Evolutionary conservation across 371 early-diverging fungal genomes (phyloP).

Genomic region (Gilbertella persicaria): DNA sequence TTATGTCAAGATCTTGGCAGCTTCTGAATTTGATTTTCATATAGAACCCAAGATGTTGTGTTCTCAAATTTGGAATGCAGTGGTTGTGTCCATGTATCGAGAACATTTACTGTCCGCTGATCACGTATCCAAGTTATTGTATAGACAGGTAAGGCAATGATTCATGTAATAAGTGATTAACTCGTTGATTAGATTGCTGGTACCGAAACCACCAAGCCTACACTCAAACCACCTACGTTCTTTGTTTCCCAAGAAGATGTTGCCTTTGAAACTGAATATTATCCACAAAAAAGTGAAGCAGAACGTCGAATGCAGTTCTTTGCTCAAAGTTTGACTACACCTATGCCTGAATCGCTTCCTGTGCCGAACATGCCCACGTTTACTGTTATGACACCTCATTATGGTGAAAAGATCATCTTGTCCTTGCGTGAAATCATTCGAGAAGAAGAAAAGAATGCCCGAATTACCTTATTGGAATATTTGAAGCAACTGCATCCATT

Average conservation of each 20-base stretch:
- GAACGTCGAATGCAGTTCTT: conserved; percentile 88
- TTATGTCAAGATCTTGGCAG: conserved; percentile 77
- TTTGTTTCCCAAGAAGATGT: conserved; percentile 86
- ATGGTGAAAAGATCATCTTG: conserved; percentile 85
- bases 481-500: conserved; percentile 81
- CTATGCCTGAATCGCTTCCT: conserved; percentile 82
- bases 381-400: conserved; percentile 89
- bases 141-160: conserved; percentile 66
- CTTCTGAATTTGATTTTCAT: conserved; percentile 69
- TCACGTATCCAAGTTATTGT: conserved; percentile 76
- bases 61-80: conserved; percentile 89
- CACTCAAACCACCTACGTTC: conserved; percentile 79
- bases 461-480: conserved; percentile 85
- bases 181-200: conserved; percentile 74
- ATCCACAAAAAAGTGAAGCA: conserved; percentile 80
- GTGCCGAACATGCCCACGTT: conserved; percentile 87
- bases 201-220: too few relatives aligned
- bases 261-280: conserved; percentile 76
- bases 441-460: conserved; percentile 80
- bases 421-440: conserved; percentile 83
- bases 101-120: conserved; percentile 84
- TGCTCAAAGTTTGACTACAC: conserved; percentile 86
- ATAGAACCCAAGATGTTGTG: conserved; percentile 78
- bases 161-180: conserved; percentile 25
- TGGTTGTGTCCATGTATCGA: conserved; percentile 85